phyloP scores from a whole-genome alignment of 2,329 filamentous ascomycete genomes.

The Alternaria metachromatica region DNA sequence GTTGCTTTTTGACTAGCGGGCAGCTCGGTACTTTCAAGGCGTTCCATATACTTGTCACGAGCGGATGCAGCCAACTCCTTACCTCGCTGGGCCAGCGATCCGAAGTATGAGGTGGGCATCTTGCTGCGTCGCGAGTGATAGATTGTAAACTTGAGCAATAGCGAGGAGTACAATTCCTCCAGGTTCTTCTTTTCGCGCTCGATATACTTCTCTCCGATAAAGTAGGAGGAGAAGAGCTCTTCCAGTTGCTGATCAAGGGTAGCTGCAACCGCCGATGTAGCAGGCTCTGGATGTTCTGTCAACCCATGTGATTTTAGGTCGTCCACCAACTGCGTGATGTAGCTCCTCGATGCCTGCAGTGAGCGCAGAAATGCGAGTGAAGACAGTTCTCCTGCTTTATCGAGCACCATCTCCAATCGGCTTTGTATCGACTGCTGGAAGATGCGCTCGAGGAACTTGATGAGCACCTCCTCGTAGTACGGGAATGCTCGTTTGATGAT shows the following conservation, averaged over 20 bases:
- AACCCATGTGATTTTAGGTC: slow-evolving; percentile 93
- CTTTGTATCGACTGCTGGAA: slow-evolving; percentile 99
- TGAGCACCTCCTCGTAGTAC: slow-evolving; percentile 91
- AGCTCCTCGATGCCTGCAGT: slow-evolving; percentile 86
- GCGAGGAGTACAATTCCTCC: slow-evolving; percentile 84
- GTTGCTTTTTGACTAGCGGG: slow-evolving; percentile 88
- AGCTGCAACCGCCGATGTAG: slow-evolving; percentile 81
- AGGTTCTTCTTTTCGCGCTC: slow-evolving; percentile 71
- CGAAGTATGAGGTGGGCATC: slow-evolving; percentile 89
- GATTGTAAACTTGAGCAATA: slow-evolving; percentile 96
- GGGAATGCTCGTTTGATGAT: slow-evolving; percentile 97
- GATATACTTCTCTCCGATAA: slow-evolving; percentile 69
- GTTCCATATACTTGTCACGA: slow-evolving; percentile 88
- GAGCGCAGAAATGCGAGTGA: slow-evolving; percentile 90
- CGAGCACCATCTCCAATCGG: slow-evolving; percentile 90
- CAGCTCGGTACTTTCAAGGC: slow-evolving; percentile 86
- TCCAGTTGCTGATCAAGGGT: slow-evolving; percentile 72
- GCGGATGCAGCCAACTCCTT: slow-evolving; percentile 87
- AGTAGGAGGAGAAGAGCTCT: slow-evolving; percentile 71
- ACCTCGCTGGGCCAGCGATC: slow-evolving; percentile 85
- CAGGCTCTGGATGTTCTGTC: slow-evolving; percentile 92
- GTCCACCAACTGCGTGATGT: slow-evolving; percentile 86
- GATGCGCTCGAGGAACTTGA: slow-evolving; percentile 91
- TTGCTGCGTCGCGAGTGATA: slow-evolving; percentile 91
- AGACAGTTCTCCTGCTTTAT: slow-evolving; percentile 91